A percentile compares a stretch with the other conserved stretches of the same genome.
Conservation (phyloP, 1,139 yeast genomes). For the Candida sp. region DNA sequence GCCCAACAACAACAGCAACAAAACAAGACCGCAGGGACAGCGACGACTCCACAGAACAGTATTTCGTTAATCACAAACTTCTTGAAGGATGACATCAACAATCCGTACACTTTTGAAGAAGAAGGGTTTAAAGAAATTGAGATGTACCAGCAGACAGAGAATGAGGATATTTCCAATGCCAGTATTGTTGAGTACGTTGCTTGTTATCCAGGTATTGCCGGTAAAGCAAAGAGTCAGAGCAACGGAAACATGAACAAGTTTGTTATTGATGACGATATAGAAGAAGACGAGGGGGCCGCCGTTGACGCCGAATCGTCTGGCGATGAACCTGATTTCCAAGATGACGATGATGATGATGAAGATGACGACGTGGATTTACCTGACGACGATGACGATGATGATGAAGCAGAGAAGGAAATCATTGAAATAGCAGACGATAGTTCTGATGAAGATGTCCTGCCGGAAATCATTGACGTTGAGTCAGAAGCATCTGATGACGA, state of each 20-base stretch:
- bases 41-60: constrained; percentile 39
- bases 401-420: constrained; percentile 3
- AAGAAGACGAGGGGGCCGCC: constrained; percentile 15
- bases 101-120: constrained; percentile 59
- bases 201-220: constrained; percentile 35
- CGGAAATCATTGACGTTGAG: background rate
- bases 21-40: background rate
- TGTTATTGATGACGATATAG: constrained; percentile 14
- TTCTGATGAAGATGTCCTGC: background rate
- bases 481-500: background rate
- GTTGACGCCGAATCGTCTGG: constrained; percentile 13
- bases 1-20: constrained; percentile 14
- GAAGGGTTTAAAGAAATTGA: constrained; percentile 52
- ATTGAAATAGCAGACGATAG: background rate
- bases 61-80: constrained; percentile 60
- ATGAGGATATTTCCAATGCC: constrained; percentile 14
- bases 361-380: constrained; percentile 17
- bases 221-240: constrained; percentile 7
- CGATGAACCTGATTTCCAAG: constrained; percentile 15
- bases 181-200: constrained; percentile 25
- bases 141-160: constrained; percentile 33
- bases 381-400: constrained; percentile 14
- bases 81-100: constrained; percentile 65
- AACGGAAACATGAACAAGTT: background rate
- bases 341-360: constrained; percentile 5